Evolutionary conservation across 1,284 basidiomycete species (phyloP), one percentile per base, ranked within the genome.

Genomic region (Trichosporon ovoides): DNA sequence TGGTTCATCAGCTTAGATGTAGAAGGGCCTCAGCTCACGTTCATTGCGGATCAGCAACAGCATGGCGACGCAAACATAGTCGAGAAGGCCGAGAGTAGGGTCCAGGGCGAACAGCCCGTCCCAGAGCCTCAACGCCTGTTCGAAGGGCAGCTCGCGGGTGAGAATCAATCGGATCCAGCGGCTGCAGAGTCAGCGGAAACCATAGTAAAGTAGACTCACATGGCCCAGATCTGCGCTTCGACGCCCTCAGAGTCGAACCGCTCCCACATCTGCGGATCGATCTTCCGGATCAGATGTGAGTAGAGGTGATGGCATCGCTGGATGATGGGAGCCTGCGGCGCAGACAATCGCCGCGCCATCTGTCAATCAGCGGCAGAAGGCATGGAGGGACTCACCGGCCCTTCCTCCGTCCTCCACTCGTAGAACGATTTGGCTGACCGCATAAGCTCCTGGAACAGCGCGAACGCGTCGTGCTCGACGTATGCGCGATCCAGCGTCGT

Each of bases 211-310:
- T 7, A 6, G 22, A 73, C 87, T 74, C 75, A 92, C 88, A 96
- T 92, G 57, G 90, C 91, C 78, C 91, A 97, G 49, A 96, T 88
- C 73, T 96, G 93, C 7, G 92, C 90, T 74, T 97, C 93, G 46
- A 96, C 87, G 2, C 87, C 88, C 35, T 85, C 83, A 33, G 81
- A 82, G 64, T 89, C 85, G 77, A 96, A 81, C 40, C 83, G 81
- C 62, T 84, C 83, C 81, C 85, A 88, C 20, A 96, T 77, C 43
- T 84, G 76, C n/a, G 89, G 89, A 73, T 97, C 93, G 37, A 89
- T 84, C n/a, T 81, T 81, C 68, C 85, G 84, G 20, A 95, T 80
- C 33, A 88, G 78, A 37, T 81, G 81, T 0, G 83, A 82, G 67
- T 95, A 91, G 38, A 96, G 84, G 48, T 83, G 81, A 65, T 87